A percentile compares a stretch with the other conserved stretches of the same genome.
These are phyloP conservation scores for Neocucurbitaria cava DNA, from an alignment of 2,329 filamentous ascomycete species.

Conservation along the genomic window DNA sequence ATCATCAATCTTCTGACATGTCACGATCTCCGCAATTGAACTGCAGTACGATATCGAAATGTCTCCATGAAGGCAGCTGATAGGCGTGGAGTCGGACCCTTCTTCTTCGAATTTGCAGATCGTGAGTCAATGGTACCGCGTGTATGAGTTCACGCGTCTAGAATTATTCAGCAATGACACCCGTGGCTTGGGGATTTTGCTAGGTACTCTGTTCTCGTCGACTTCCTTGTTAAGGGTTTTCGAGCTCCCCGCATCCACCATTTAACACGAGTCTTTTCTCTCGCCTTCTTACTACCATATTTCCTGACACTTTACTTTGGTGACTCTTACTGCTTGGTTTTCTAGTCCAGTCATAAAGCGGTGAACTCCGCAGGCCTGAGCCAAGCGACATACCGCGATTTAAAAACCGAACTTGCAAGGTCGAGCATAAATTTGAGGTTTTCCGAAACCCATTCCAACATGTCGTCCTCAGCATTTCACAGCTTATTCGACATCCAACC, in stretches of 20 bases:
- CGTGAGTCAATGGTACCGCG: neutral
- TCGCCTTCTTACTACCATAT: neutral
- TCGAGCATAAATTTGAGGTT: too few species aligned
- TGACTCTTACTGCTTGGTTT: neutral
- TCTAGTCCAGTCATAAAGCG: too few species aligned
- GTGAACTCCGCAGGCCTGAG: too few species aligned
- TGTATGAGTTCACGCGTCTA: neutral
- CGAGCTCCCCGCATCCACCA: neutral
- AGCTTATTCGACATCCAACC: conserved; percentile 54
- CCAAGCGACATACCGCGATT: too few species aligned
- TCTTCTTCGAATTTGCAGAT: neutral
- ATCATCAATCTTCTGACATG: neutral
- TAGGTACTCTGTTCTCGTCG: conserved; percentile 14
- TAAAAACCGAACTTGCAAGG: too few species aligned
- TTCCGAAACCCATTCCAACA: conserved; percentile 21
- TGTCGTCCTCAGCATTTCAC: conserved; percentile 48
- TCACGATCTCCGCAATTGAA: conserved; percentile 4
- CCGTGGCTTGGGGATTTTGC: conserved; percentile 6
- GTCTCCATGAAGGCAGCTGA: conserved; percentile 4
- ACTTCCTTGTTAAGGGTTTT: conserved; percentile 8
- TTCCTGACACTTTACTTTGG: neutral
- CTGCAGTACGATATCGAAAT: neutral
- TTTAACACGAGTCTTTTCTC: neutral
- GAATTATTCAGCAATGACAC: conserved; percentile 12
- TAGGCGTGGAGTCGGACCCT: conserved; percentile 8